Percentiles rank a stretch among this genome's conserved stretches.
phyloP scores from a whole-genome alignment of 2,329 filamentous ascomycete genomes.

The Hymenotorrendiella dingleyae region DNA sequence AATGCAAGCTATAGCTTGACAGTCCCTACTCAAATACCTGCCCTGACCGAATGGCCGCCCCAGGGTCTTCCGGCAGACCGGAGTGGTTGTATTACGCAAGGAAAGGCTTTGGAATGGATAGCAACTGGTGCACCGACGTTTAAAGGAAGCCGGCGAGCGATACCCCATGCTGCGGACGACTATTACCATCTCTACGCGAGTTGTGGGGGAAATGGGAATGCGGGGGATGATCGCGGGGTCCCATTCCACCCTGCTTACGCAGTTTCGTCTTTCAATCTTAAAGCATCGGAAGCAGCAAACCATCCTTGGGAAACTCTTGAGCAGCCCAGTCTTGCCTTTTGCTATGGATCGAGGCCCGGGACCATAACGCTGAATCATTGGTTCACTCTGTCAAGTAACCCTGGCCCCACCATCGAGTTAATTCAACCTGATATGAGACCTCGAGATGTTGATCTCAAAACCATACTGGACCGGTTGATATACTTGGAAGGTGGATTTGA shows the following conservation, averaged over 20 bases:
- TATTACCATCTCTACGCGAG: constrained; percentile 53
- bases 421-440: constrained; percentile 52
- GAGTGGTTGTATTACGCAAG: constrained; percentile 45
- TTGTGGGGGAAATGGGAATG: constrained; percentile 37
- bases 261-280: constrained; percentile 20
- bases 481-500: constrained; percentile 51
- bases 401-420: constrained; percentile 51
- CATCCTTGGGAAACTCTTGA: constrained; percentile 66
- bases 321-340: constrained; percentile 66
- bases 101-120: constrained; percentile 51
- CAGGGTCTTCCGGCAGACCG: constrained; percentile 41
- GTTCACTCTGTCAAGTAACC: constrained; percentile 51
- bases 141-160: constrained; percentile 46
- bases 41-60: constrained; percentile 53
- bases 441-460: constrained; percentile 53
- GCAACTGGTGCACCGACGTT: constrained; percentile 51
- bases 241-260: constrained; percentile 14
- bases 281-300: constrained; percentile 15
- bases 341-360: constrained; percentile 59
- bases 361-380: constrained; percentile 69
- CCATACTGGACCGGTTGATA: constrained; percentile 52
- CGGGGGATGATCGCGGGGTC: constrained; percentile 19
- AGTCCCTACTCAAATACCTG: constrained; percentile 12
- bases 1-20: constrained; percentile 1
- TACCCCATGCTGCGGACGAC: constrained; percentile 47